These are phyloP conservation scores for Neurospora terricola DNA, from an alignment of 495 filamentous ascomycete species.

Conservation along the genomic window DNA sequence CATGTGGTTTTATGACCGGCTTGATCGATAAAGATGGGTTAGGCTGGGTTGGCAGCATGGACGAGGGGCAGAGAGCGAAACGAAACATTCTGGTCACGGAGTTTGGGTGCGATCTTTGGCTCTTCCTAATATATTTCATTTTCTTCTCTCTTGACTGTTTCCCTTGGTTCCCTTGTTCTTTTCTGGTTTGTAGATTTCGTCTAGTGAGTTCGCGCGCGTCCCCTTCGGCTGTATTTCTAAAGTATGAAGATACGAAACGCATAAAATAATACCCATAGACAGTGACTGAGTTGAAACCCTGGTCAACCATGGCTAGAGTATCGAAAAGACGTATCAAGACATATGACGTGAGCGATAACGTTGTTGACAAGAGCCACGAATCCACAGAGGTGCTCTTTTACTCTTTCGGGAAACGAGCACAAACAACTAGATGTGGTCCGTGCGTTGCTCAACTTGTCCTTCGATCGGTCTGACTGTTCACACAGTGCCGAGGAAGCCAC, in stretches of 20 bases:
- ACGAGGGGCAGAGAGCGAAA: background rate
- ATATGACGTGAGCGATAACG: background rate
- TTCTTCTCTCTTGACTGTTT: background rate
- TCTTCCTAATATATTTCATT: conserved; percentile 1
- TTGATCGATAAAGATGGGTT: background rate
- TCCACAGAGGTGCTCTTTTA: background rate
- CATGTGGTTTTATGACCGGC: background rate
- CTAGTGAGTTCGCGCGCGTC: background rate
- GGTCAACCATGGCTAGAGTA: background rate
- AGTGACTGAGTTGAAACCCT: background rate
- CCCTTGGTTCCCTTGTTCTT: background rate
- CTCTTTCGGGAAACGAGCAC: background rate
- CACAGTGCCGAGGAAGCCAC: background rate
- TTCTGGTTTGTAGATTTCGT: background rate
- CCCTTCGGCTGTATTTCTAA: background rate
- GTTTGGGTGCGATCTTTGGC: background rate
- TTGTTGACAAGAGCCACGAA: background rate
- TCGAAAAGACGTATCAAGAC: background rate
- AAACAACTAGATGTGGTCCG: background rate
- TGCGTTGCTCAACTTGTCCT: background rate
- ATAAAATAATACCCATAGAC: background rate
- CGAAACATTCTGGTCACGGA: background rate
- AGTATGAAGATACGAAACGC: background rate
- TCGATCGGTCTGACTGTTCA: background rate
- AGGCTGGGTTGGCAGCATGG: background rate